Percentiles rank a stretch among this genome's conserved stretches.
Conservation (phyloP, 176 grass and related monocot species). For the Oryza glumipatula region DNA sequence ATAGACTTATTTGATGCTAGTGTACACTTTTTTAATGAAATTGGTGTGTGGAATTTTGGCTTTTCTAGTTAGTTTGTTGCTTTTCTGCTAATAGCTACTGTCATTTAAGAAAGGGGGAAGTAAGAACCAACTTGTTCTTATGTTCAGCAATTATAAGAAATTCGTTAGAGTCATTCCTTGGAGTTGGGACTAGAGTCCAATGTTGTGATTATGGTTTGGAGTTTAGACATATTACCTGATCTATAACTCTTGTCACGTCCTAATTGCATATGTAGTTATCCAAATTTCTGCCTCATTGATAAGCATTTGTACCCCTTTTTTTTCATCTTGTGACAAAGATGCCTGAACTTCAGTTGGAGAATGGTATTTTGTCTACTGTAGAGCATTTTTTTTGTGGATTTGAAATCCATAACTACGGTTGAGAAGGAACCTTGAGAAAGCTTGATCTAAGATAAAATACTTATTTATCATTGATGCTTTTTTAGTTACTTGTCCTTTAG, state of each 20-base stretch:
- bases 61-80: neutral
- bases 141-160: neutral
- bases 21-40: constrained; percentile 13
- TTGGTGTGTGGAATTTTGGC: neutral
- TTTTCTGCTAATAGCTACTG: neutral
- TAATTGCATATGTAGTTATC: neutral
- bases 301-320: neutral
- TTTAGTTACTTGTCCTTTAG: neutral
- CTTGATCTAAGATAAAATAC: neutral
- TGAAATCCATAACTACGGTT: too few species aligned
- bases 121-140: neutral
- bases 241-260: neutral
- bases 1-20: neutral
- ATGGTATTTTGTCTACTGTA: neutral
- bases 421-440: neutral
- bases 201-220: neutral
- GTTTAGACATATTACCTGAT: neutral
- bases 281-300: neutral
- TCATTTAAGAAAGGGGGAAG: neutral
- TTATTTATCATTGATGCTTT: neutral
- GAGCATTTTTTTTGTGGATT: too few species aligned
- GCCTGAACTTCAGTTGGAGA: neutral
- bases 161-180: neutral
- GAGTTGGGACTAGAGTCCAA: too few species aligned
- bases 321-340: neutral